A percentile compares a stretch with the other conserved stretches of the same genome.
Conservation (phyloP, 1,284 basidiomycete genomes). For the Erythrobasidium hasegawianum region DNA sequence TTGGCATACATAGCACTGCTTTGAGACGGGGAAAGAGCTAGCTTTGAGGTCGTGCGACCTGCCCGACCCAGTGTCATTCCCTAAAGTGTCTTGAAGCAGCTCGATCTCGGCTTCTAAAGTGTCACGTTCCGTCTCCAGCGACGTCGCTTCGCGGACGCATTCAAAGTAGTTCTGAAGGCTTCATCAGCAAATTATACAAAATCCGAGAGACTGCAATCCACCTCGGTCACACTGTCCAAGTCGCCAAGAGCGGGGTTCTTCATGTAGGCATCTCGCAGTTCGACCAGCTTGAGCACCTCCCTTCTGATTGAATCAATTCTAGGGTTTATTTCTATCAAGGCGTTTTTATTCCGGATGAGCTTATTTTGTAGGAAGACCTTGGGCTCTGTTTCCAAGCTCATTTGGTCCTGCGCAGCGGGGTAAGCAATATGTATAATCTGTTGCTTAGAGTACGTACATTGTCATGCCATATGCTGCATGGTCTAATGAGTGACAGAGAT, state of each 20-base stretch:
- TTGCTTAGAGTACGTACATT: background rate
- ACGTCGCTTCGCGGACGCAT: constrained; percentile 13
- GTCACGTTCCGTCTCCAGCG: constrained; percentile 16
- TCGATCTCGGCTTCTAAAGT: constrained; percentile 25
- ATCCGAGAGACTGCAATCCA: background rate
- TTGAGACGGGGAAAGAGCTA: constrained; percentile 28
- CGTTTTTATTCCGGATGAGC: constrained; percentile 17
- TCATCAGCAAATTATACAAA: background rate
- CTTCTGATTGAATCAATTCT: constrained; percentile 11
- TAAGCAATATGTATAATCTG: background rate
- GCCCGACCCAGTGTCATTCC: constrained; percentile 10
- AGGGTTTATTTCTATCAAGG: constrained; percentile 12
- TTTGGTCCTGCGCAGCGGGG: constrained; percentile 3
- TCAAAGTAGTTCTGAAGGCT: constrained; percentile 19
- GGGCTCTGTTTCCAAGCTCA: constrained; percentile 23
- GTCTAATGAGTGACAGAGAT: background rate
- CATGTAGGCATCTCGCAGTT: constrained; percentile 21
- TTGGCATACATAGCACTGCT: constrained; percentile 29
- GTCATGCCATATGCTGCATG: constrained; percentile 35
- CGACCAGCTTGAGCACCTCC: constrained; percentile 26
- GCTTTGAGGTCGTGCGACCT: constrained; percentile 30
- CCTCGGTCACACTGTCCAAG: constrained; percentile 19
- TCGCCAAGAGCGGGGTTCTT: constrained; percentile 33
- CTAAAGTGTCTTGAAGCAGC: constrained; percentile 17
- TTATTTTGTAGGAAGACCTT: constrained; percentile 35